Conservation (phyloP, 257 asterid genomes). For the Gynochthodes officinalis region DNA sequence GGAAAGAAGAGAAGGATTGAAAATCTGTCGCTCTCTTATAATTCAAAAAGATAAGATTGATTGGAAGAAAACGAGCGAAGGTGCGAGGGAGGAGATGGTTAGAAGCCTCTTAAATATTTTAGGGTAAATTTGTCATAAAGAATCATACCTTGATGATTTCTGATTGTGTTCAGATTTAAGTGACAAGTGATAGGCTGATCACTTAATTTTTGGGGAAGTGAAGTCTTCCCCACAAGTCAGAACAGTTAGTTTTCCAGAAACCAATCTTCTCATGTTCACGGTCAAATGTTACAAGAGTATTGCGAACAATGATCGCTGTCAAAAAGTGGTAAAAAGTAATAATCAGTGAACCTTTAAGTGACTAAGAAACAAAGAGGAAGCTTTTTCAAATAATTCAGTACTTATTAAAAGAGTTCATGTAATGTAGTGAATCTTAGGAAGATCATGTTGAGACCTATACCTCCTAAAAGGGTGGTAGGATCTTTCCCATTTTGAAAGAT, state of each 20-base stretch:
- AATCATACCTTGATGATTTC: not conserved
- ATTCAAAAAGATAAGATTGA: too few species aligned
- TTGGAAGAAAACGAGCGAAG: too few species aligned
- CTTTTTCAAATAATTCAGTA: not conserved
- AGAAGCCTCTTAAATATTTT: not conserved
- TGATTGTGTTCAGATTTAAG: not conserved
- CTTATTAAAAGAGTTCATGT: not conserved
- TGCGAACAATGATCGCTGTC: constrained; percentile 89
- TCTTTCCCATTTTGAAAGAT: constrained; percentile 97
- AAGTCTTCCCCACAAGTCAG: constrained; percentile 90
- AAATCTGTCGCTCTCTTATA: too few species aligned
- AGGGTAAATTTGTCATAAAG: not conserved
- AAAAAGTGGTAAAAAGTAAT: not conserved
- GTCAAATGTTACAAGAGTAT: constrained; percentile 92
- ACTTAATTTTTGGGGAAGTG: constrained; percentile 33
- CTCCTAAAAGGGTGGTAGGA: constrained; percentile 97
- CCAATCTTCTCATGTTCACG: constrained; percentile 90
- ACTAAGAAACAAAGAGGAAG: constrained; percentile 7
- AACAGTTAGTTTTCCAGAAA: constrained; percentile 97
- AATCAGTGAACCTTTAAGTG: not conserved
- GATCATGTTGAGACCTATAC: constrained; percentile 33
- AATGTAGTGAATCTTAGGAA: not conserved
- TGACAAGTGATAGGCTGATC: not conserved
- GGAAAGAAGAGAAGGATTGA: too few species aligned
- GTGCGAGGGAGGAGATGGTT: not conserved